A percentile compares a stretch with the other conserved stretches of the same genome.
Conservation (phyloP, 306 rosid species). For the Cicer arietinum region DNA sequence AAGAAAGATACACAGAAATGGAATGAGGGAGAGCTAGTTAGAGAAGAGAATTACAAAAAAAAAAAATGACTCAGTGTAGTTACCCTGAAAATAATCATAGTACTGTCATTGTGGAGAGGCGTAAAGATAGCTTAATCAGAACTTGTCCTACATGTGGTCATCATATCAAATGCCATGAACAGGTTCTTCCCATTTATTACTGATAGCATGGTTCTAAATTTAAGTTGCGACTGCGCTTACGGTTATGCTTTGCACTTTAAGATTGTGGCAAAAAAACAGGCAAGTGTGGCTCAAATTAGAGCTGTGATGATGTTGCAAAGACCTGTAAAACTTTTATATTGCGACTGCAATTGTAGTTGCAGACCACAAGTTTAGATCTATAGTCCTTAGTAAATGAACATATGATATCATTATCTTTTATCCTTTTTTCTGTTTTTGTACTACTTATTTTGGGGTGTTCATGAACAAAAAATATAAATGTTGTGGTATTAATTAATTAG, state of each 20-base stretch:
- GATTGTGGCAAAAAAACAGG: too few species aligned
- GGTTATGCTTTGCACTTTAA: too few species aligned
- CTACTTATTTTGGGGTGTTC: constrained; percentile 10
- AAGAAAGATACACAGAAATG: constrained; percentile 48
- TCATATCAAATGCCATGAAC: constrained; percentile 66
- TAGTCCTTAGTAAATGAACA: background rate
- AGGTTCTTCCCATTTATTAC: constrained; percentile 57
- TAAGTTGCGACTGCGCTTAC: too few species aligned
- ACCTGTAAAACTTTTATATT: too few species aligned
- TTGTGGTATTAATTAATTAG: constrained; percentile 37
- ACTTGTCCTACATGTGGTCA: constrained; percentile 84
- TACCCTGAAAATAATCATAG: constrained; percentile 51
- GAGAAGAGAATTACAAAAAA: constrained; percentile 41
- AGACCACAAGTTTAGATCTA: too few species aligned
- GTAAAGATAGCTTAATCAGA: constrained; percentile 56
- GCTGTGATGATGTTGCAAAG: too few species aligned
- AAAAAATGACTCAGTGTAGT: constrained; percentile 75
- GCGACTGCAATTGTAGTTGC: too few species aligned
- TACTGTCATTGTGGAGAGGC: constrained; percentile 50
- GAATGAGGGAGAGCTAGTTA: constrained; percentile 43
- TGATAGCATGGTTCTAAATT: too few species aligned
- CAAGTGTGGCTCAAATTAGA: too few species aligned
- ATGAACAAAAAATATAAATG: constrained; percentile 7
- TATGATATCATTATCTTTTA: background rate
- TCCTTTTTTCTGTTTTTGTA: background rate